Evolutionary conservation across 1,284 basidiomycete species (phyloP), one percentile per base, ranked within the genome.

Genomic region (Tremellales sp.): DNA sequence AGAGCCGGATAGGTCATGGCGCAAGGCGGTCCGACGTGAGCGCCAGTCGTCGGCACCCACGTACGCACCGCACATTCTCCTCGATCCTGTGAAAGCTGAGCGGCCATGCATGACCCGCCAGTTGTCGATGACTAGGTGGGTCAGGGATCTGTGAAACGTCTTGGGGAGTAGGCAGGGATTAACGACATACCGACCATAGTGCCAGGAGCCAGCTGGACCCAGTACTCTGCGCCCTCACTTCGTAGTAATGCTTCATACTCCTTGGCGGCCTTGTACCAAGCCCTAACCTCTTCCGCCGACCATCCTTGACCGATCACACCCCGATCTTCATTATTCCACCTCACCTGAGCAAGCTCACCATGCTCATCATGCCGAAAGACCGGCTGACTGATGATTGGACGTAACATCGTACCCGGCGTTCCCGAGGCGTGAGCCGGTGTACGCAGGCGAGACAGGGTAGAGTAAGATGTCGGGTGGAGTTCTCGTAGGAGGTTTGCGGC

Each of bases 321-420:
- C 42, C 94, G 77, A 70, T 98, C 94, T 61, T 94, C 89, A 54
- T 92, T 94, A 68, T 97, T 98, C 88, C 92, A 97, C 37, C 93
- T 76, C 12, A 97, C 85, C 56, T 89, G 84, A 1, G 79, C 72
- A 0, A 97, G 78, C 47, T 84, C 81, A 0, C 84, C 84, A 2
- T 72, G 52, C 1, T 70, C 58, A 53, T 88, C 83, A 62, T 90
- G 86, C n/a, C 78, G 76, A 35, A 78, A 62, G 0, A 87, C 78
- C 0, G 90, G 86, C 49, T 68, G 57, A 45, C 51, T 58, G 69
- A 69, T 5, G 80, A 83, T 42, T 0, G 87, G 85, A 2, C 79
- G 78, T 58, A 89, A 86, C 3, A 90, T 63, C 0, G 78, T 78
- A 0, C 77, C 78, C 0, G 78, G 72, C 54, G 89, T 88, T 2